A percentile compares a stretch with the other conserved stretches of the same genome.
These are phyloP conservation scores for Leptosphaerulina australis DNA, from an alignment of 2,329 filamentous ascomycete genomes.

Conservation along the genomic window DNA sequence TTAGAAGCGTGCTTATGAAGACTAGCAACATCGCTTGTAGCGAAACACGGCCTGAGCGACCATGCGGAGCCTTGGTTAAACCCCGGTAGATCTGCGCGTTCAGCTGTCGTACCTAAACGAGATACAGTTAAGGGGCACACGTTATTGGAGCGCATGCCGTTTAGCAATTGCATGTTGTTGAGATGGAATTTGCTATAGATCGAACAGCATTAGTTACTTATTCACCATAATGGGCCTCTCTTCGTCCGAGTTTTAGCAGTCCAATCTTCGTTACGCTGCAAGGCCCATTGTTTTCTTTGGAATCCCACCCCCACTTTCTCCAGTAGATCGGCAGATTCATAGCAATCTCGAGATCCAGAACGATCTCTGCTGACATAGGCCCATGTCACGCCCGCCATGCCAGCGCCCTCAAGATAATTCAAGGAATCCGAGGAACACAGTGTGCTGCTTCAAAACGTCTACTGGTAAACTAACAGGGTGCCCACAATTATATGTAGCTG, in stretches of 20 bases:
- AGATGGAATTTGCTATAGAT: neutral
- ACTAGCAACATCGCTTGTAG: slow-evolving; percentile 12
- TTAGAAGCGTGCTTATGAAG: slow-evolving; percentile 17
- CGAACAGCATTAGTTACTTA: neutral
- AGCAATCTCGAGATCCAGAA: slow-evolving; percentile 6
- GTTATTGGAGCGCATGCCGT: slow-evolving; percentile 3
- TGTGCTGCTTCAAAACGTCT: slow-evolving; percentile 8
- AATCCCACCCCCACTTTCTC: slow-evolving; percentile 7
- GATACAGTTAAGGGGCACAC: neutral
- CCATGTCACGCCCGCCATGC: slow-evolving; percentile 6
- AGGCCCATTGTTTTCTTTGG: slow-evolving; percentile 1
- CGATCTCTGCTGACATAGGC: slow-evolving; percentile 1
- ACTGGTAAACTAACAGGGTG: neutral
- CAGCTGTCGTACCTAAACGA: neutral
- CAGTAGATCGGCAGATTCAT: slow-evolving; percentile 5
- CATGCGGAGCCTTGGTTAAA: neutral
- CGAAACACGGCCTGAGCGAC: slow-evolving; percentile 6
- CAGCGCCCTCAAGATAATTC: neutral
- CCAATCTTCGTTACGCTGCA: neutral
- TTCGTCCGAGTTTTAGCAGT: neutral
- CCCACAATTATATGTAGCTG: neutral
- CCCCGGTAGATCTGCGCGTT: neutral
- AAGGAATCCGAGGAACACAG: slow-evolving; percentile 1
- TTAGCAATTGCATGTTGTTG: slow-evolving; percentile 11
- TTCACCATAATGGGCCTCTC: neutral